A percentile compares a stretch with the other conserved stretches of the same genome.
Conservation (phyloP, 1,139 yeast genomes). For the Saccharomyces hybrid region DNA sequence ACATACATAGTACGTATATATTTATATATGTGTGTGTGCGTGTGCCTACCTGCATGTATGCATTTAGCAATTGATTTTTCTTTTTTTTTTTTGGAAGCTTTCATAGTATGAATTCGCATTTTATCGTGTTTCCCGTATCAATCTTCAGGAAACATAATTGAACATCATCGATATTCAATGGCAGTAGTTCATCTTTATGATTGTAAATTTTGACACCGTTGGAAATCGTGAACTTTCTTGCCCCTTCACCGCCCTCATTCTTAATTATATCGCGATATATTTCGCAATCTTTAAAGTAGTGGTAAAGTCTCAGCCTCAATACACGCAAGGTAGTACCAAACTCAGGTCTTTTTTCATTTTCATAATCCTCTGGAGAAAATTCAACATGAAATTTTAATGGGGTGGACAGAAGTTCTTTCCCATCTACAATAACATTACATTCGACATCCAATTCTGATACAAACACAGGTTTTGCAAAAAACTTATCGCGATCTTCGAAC, state of each 20-base stretch:
- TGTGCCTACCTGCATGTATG: too few species aligned
- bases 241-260: slow-evolving; percentile 7
- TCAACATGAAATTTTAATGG: slow-evolving; percentile 62
- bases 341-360: slow-evolving; percentile 49
- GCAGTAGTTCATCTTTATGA: slow-evolving; percentile 28
- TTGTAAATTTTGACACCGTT: slow-evolving; percentile 34
- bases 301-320: slow-evolving; percentile 47
- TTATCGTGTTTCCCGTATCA: slow-evolving; percentile 59
- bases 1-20: background rate
- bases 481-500: slow-evolving; percentile 56
- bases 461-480: slow-evolving; percentile 64
- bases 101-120: slow-evolving; percentile 36
- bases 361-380: slow-evolving; percentile 73
- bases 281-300: slow-evolving; percentile 47
- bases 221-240: slow-evolving; percentile 23
- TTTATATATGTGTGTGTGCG: too few species aligned
- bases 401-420: slow-evolving; percentile 23
- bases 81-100: background rate
- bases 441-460: slow-evolving; percentile 65
- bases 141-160: slow-evolving; percentile 56
- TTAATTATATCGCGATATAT: slow-evolving; percentile 32
- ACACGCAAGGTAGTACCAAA: slow-evolving; percentile 62
- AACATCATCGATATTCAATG: slow-evolving; percentile 35
- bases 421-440: slow-evolving; percentile 36
- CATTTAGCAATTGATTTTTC: too few species aligned